Evolutionary conservation across 2,329 filamentous ascomycete genomes (phyloP).

Genomic region (Lasiodiplodia sp.): DNA sequence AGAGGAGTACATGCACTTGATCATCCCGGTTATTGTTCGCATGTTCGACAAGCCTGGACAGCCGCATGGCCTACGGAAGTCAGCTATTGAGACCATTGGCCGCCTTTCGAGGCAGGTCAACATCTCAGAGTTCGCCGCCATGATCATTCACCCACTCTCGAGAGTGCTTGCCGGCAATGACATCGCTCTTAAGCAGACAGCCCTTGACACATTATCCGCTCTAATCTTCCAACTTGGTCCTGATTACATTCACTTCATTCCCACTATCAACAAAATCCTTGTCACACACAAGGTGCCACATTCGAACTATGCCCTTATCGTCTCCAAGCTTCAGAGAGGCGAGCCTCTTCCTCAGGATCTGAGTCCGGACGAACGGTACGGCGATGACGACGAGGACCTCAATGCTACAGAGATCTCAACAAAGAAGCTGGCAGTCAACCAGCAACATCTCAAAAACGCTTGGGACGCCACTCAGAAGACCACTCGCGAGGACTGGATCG

Average conservation of each 20-base stretch:
- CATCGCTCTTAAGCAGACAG: slow-evolving; percentile 75
- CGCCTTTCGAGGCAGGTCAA: slow-evolving; percentile 96
- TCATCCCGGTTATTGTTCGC: slow-evolving; percentile 92
- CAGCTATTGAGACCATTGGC: slow-evolving; percentile 92
- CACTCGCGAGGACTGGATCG: slow-evolving; percentile 98
- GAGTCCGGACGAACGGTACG: slow-evolving; percentile 83
- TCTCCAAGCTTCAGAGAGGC: slow-evolving; percentile 91
- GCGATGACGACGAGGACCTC: slow-evolving; percentile 79
- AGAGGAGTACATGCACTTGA: slow-evolving; percentile 99
- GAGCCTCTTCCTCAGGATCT: slow-evolving; percentile 95
- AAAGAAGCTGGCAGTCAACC: slow-evolving; percentile 96
- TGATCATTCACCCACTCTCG: slow-evolving; percentile 93
- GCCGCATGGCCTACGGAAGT: slow-evolving; percentile 79
- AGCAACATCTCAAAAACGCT: slow-evolving; percentile 93
- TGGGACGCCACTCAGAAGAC: slow-evolving; percentile 98
- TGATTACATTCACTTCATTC: slow-evolving; percentile 93
- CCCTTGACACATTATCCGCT: slow-evolving; percentile 92
- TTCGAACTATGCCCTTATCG: slow-evolving; percentile 88
- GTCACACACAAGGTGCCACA: slow-evolving; percentile 83
- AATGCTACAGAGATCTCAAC: slow-evolving; percentile 83
- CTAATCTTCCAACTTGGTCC: slow-evolving; percentile 95
- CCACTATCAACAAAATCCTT: slow-evolving; percentile 87
- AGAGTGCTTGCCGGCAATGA: slow-evolving; percentile 80
- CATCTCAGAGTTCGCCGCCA: slow-evolving; percentile 93
- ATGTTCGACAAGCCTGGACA: slow-evolving; percentile 91